phyloP scores from a whole-genome alignment of 805 yeast genomes.

The Candida odintsovae region DNA sequence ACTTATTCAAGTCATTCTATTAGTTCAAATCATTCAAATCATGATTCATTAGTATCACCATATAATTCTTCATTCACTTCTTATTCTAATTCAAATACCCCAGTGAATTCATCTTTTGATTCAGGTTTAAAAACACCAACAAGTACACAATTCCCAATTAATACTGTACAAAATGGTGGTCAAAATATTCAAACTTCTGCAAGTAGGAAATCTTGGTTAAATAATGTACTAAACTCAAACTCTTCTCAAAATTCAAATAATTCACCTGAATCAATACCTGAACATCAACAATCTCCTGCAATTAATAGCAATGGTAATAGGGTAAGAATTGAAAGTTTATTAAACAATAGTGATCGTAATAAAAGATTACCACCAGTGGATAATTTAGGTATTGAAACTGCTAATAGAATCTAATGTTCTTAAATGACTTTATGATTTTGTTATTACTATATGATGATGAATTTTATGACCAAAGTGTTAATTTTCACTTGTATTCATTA shows the following conservation, averaged over 20 bases:
- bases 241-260: background rate
- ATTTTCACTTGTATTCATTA: too few relatives aligned
- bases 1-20: background rate
- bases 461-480: background rate
- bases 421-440: too few relatives aligned
- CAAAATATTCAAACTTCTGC: background rate
- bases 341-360: conserved; percentile 10
- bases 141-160: background rate
- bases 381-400: conserved; percentile 14
- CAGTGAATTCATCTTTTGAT: conserved; percentile 8
- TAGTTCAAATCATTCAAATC: background rate
- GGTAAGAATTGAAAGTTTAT: conserved; percentile 15
- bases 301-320: conserved; percentile 4
- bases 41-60: conserved; percentile 14
- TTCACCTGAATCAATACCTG: background rate
- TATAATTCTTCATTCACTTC: conserved; percentile 13
- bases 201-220: conserved; percentile 15
- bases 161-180: background rate
- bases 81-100: conserved; percentile 11
- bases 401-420: background rate
- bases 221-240: conserved; percentile 11
- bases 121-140: background rate
- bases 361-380: conserved; percentile 18
- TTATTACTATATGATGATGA: background rate
- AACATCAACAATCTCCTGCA: background rate